Conservation (phyloP, 257 asterid genomes). For the Nicotiana noctiflora region DNA sequence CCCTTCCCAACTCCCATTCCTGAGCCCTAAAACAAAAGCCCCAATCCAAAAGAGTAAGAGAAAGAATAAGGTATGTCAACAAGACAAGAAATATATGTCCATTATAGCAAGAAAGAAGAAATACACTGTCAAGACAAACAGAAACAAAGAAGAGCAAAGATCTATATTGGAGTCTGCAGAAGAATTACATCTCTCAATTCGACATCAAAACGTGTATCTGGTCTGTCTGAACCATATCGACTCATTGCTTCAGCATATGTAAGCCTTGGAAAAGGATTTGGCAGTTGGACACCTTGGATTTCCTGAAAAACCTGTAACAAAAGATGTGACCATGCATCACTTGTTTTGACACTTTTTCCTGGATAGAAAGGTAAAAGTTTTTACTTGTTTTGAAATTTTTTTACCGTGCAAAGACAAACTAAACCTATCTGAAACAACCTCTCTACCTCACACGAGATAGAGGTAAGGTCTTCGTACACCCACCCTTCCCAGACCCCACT, state of each 20-base stretch:
- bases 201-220: slow-evolving; percentile 83
- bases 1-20: too few species aligned
- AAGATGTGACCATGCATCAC: slow-evolving; percentile 11
- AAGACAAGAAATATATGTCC: neutral
- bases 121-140: neutral
- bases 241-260: slow-evolving; percentile 86
- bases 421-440: too few species aligned
- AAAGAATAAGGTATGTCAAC: neutral
- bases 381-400: neutral
- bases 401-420: neutral
- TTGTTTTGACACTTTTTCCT: neutral
- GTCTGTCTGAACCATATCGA: slow-evolving; percentile 91
- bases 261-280: slow-evolving; percentile 86
- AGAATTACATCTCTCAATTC: slow-evolving; percentile 64
- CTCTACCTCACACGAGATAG: too few species aligned
- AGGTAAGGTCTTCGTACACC: too few species aligned
- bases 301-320: slow-evolving; percentile 72
- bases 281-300: slow-evolving; percentile 77
- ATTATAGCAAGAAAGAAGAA: neutral
- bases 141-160: neutral
- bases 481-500: too few species aligned
- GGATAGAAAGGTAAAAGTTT: neutral
- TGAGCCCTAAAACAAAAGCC: neutral
- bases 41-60: neutral
- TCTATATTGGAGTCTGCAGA: slow-evolving; percentile 9